Evolutionary conservation across 441 rosid species (phyloP).

Genomic region (Corymbia calophylla): DNA sequence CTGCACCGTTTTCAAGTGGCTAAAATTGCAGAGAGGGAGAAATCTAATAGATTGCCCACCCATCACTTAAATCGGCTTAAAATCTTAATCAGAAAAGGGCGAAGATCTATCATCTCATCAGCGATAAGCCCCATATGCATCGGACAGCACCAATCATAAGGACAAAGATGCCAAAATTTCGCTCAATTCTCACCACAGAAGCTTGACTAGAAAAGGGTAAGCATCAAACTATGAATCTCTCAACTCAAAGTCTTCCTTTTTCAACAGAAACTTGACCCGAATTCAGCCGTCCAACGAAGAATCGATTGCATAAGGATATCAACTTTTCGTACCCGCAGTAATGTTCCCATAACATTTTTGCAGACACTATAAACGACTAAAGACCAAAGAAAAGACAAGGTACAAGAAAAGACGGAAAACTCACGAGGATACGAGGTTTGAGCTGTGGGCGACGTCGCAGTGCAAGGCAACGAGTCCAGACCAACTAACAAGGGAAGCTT

Average conservation of each 20-base stretch:
- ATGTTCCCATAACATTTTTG: neutral
- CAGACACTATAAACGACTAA: neutral
- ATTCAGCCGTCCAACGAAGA: neutral
- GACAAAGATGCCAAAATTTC: neutral
- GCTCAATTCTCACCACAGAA: neutral
- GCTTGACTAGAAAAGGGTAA: neutral
- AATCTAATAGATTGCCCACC: neutral
- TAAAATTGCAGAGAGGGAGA: neutral
- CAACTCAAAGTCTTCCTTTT: neutral
- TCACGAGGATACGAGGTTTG: slow-evolving; percentile 38
- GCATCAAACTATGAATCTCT: neutral
- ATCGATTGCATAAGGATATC: neutral
- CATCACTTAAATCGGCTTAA: neutral
- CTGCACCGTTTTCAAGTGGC: neutral
- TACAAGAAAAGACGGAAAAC: neutral
- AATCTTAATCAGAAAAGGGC: neutral
- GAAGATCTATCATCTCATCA: neutral
- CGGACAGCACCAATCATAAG: neutral
- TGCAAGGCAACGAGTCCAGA: slow-evolving; percentile 45
- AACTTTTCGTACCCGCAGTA: neutral
- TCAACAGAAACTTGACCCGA: neutral
- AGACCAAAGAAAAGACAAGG: neutral
- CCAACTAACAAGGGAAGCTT: slow-evolving; percentile 40
- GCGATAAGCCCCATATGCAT: neutral
- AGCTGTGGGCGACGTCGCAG: slow-evolving; percentile 23